Evolutionary conservation across 768 basidiomycete species (phyloP).

Genomic region (Tylopilus sp.): DNA sequence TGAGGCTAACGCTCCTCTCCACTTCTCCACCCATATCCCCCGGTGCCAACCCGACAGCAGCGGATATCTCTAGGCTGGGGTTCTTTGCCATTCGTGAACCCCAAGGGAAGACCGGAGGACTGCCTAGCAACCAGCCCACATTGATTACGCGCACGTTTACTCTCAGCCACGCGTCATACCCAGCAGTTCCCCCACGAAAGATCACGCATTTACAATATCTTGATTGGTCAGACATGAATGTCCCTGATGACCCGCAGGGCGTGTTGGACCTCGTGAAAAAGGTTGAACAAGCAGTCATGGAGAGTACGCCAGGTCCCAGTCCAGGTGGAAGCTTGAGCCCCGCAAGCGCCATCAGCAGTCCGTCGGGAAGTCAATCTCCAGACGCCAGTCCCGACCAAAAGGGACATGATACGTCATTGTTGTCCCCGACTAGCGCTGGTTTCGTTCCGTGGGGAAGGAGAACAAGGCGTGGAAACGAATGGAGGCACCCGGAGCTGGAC

Average conservation of each 20-base stretch:
- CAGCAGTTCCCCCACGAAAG: slow-evolving; percentile 55
- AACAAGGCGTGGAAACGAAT: slow-evolving; percentile 18
- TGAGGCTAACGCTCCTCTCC: slow-evolving; percentile 55
- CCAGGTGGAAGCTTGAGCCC: slow-evolving; percentile 25
- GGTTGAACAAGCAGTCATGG: slow-evolving; percentile 42
- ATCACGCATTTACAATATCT: slow-evolving; percentile 90
- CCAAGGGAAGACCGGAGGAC: slow-evolving; percentile 2
- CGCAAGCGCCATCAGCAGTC: slow-evolving; percentile 11
- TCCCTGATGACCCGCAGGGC: slow-evolving; percentile 78
- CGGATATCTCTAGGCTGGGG: slow-evolving; percentile 20
- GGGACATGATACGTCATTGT: neutral
- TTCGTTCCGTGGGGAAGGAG: neutral
- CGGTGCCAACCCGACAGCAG: slow-evolving; percentile 31
- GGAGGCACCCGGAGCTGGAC: slow-evolving; percentile 45
- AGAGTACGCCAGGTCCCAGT: slow-evolving; percentile 30
- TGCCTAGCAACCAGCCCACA: slow-evolving; percentile 16
- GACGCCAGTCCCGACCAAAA: slow-evolving; percentile 5
- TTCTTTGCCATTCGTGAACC: slow-evolving; percentile 39
- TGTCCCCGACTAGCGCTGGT: slow-evolving; percentile 19
- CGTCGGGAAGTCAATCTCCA: slow-evolving; percentile 18
- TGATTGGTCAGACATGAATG: slow-evolving; percentile 96
- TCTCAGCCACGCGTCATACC: slow-evolving; percentile 60
- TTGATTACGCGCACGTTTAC: slow-evolving; percentile 64
- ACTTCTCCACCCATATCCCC: slow-evolving; percentile 38
- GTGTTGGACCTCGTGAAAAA: slow-evolving; percentile 71